Evolutionary conservation across 768 basidiomycete species (phyloP), one percentile per base, ranked within the genome.

Genomic region (Pholiota microspora): DNA sequence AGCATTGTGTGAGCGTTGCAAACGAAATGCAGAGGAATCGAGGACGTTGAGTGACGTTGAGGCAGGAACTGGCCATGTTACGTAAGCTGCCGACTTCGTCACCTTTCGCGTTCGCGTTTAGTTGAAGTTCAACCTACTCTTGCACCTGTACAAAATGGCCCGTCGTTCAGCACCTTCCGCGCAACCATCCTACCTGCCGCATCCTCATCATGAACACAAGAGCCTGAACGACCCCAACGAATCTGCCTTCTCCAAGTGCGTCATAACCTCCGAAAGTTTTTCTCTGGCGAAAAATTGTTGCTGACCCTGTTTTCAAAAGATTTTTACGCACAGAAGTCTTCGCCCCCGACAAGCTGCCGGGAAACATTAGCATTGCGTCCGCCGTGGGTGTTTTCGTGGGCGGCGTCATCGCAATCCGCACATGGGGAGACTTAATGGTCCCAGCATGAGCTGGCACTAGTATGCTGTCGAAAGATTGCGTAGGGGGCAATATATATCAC

Each of bases 361-460:
- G 90, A 54, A 93, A 92, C 66, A 62, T 91, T 64, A 88, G 78
- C 64, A 80, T 92, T 57, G 61, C 84, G 42, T 82, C 84, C 7
- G 86, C 86, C 16, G 71, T 86, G 6, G 74, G 77, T 5, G 70
- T 91, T 56, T 93, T 92, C 62, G 70, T 83, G 23, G 87, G 81
- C 25, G 88, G 89, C 2, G 84, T 93, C 53, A 68, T 84, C 40
- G 83, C 75, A 12, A 83, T 86, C 13, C 83, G 89, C 67, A 81
- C 82, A 36, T 96, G 88, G 80, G 92, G 92, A 9, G 88, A 87
- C 36, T 66, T 88, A 38, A 80, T 92, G 73, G 79, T 92, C 6
- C 88, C 88, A 40, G 82, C 60, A 42, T 63, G 51, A 54, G 53
- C 46, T 38, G 53, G 53, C 45, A 35, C 2, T 35, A n/a, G 46